Evolutionary conservation across 2,329 filamentous ascomycete species (phyloP).

Genomic region (Aureobasidium musti): DNA sequence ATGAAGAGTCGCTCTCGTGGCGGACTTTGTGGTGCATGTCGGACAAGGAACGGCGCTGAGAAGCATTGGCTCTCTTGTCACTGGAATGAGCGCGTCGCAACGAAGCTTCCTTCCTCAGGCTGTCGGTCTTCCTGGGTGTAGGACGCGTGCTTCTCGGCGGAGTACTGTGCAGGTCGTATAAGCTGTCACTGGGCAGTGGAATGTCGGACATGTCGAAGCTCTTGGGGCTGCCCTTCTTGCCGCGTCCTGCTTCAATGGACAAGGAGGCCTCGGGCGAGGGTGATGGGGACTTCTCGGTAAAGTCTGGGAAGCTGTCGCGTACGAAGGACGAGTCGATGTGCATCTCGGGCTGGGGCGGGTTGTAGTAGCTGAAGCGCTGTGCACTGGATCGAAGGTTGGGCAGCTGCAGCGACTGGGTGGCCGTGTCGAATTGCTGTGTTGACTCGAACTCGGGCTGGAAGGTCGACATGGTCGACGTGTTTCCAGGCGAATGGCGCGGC

Average conservation of each 20-base stretch:
- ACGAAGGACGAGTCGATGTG: slow-evolving; percentile 22
- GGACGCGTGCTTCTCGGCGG: slow-evolving; percentile 41
- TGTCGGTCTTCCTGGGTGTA: slow-evolving; percentile 38
- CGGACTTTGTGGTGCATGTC: slow-evolving; percentile 58
- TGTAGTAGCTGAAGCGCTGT: slow-evolving; percentile 20
- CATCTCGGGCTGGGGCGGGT: slow-evolving; percentile 10
- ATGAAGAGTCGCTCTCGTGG: slow-evolving; percentile 56
- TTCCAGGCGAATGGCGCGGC: slow-evolving; percentile 26
- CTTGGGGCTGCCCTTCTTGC: slow-evolving; percentile 45
- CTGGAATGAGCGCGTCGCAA: slow-evolving; percentile 47
- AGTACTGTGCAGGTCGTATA: slow-evolving; percentile 50
- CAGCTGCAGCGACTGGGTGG: slow-evolving; percentile 30
- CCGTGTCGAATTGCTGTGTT: slow-evolving; percentile 33
- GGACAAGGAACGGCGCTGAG: slow-evolving; percentile 54
- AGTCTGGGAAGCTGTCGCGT: slow-evolving; percentile 27
- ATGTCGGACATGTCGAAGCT: slow-evolving; percentile 54
- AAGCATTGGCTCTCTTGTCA: slow-evolving; percentile 33
- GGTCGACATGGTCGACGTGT: slow-evolving; percentile 30
- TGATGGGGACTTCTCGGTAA: slow-evolving; percentile 18
- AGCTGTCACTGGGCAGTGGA: slow-evolving; percentile 52
- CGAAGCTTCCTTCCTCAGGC: slow-evolving; percentile 50
- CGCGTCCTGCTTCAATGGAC: slow-evolving; percentile 61
- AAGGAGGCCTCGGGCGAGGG: slow-evolving; percentile 1
- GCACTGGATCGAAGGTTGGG: slow-evolving; percentile 26
- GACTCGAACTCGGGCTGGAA: slow-evolving; percentile 32